Conservation (phyloP, 2,329 filamentous ascomycete genomes). For the Fusarium pseudograminearum region DNA sequence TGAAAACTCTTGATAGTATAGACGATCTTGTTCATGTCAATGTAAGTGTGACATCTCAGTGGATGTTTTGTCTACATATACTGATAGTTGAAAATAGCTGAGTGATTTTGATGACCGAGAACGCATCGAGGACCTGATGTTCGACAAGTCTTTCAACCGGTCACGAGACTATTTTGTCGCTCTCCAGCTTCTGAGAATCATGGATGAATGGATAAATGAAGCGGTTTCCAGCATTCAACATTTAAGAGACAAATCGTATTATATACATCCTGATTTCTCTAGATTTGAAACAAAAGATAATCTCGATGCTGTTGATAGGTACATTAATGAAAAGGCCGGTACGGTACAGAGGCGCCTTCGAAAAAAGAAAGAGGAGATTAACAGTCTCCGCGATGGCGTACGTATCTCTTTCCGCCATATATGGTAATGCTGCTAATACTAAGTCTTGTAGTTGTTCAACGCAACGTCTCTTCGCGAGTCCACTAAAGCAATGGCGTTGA, state of each 20-base stretch:
- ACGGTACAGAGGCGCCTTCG: not conserved
- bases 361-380: not conserved
- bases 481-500: not conserved
- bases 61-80: no score
- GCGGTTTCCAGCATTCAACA: not conserved
- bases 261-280: no score
- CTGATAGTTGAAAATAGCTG: not conserved
- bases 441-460: not conserved
- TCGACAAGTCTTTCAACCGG: not conserved
- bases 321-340: not conserved
- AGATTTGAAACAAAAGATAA: not conserved
- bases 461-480: not conserved
- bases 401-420: not conserved
- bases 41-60: not conserved
- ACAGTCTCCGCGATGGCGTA: not conserved
- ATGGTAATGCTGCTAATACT: not conserved
- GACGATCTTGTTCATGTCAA: not conserved
- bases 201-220: not conserved
- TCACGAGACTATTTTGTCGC: not conserved
- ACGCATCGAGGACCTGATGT: not conserved
- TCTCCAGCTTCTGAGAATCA: fast-evolving
- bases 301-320: not conserved
- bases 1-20: fast-evolving
- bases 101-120: not conserved
- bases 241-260: not conserved